phyloP scores from a whole-genome alignment of 768 basidiomycete species.

The Kwoniella sp. region DNA sequence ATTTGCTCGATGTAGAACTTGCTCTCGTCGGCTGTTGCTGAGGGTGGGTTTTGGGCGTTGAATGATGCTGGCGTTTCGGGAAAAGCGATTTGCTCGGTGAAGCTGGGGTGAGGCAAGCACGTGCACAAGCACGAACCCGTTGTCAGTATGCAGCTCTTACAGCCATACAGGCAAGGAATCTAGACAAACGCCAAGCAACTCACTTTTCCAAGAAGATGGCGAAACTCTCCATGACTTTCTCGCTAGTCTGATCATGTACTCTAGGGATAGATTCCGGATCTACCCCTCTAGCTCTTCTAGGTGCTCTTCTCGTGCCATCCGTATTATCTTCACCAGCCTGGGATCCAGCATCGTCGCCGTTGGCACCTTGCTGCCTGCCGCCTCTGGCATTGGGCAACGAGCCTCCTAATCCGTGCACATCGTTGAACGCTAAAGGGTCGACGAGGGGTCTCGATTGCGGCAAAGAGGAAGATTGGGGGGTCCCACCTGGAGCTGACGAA shows the following conservation, averaged over 20 bases:
- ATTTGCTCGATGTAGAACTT: slow-evolving; percentile 88
- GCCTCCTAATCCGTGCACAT: slow-evolving; percentile 41
- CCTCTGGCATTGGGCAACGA: slow-evolving; percentile 18
- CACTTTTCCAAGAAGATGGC: slow-evolving; percentile 89
- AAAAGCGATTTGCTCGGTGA: slow-evolving; percentile 75
- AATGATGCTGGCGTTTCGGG: slow-evolving; percentile 76
- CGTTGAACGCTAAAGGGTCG: slow-evolving; percentile 46
- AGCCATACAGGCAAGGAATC: too few species aligned
- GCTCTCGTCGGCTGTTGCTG: slow-evolving; percentile 61
- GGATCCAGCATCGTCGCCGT: slow-evolving; percentile 19
- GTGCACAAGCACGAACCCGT: too few species aligned
- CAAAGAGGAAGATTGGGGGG: slow-evolving; percentile 37
- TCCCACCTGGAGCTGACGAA: slow-evolving; percentile 29
- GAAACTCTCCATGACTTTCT: slow-evolving; percentile 89
- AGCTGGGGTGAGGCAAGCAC: too few species aligned
- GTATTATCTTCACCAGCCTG: slow-evolving; percentile 32
- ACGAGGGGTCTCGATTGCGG: slow-evolving; percentile 38
- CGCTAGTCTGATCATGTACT: slow-evolving; percentile 91
- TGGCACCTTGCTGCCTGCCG: neutral
- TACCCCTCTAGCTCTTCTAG: slow-evolving; percentile 20
- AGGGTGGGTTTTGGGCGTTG: slow-evolving; percentile 24
- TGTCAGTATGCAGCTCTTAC: too few species aligned
- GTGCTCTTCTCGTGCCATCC: slow-evolving; percentile 24
- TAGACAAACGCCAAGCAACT: too few species aligned
- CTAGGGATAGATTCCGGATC: slow-evolving; percentile 68